Evolutionary conservation across 1,139 yeast species (phyloP).

Genomic region (Saccharomyces hybrid): DNA sequence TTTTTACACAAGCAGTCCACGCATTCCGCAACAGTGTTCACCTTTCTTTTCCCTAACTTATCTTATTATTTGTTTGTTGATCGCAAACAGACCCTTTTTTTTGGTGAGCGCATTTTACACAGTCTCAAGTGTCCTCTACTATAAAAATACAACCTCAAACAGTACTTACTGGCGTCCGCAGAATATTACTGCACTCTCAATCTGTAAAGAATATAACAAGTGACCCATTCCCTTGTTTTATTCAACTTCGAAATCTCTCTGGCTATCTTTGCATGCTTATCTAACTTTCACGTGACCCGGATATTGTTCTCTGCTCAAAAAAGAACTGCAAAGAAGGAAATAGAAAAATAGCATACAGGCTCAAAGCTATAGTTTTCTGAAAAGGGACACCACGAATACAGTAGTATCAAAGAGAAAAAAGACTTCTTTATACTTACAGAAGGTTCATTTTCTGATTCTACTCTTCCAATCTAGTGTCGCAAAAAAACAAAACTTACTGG

Average conservation of each 20-base stretch:
- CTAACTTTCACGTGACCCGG: not conserved
- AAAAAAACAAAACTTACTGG: not conserved
- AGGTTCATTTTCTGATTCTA: not conserved
- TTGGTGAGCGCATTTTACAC: not conserved
- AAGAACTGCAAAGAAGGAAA: not conserved
- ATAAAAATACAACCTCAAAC: not conserved
- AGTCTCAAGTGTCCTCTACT: not conserved
- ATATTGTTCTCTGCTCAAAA: not conserved
- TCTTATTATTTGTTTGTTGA: not conserved
- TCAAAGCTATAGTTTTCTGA: not conserved
- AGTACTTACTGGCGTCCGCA: not conserved
- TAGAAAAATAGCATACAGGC: not conserved
- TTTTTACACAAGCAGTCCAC: not conserved
- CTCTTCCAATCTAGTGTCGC: not conserved
- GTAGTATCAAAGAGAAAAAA: not conserved
- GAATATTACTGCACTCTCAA: not conserved
- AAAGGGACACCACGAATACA: not conserved
- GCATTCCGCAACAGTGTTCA: not conserved
- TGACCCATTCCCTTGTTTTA: not conserved
- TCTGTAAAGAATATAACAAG: not conserved
- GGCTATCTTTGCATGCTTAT: constrained; percentile 1
- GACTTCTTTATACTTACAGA: not conserved
- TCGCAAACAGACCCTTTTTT: not conserved
- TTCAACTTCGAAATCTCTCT: not conserved
- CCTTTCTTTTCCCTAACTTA: not conserved